phyloP scores from a whole-genome alignment of 2,329 filamentous ascomycete genomes.

The Scorias spongiosa region DNA sequence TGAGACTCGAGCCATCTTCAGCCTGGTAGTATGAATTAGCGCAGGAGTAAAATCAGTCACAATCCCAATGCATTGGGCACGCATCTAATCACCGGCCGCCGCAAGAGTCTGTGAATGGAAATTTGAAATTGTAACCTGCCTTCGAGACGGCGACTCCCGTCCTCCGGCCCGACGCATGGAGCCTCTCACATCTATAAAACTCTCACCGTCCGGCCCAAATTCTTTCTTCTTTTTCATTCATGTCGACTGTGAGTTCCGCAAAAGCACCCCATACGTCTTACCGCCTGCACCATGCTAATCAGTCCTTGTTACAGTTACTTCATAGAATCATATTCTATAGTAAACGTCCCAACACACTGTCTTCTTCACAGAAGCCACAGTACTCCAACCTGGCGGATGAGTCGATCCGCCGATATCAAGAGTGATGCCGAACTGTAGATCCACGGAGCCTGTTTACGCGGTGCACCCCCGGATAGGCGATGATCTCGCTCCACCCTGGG shows the following conservation, averaged over 20 bases:
- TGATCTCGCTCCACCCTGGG: constrained; percentile 19
- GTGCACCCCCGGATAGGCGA: constrained; percentile 15
- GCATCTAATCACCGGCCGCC: no score
- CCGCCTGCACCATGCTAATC: neutral
- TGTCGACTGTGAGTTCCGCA: neutral
- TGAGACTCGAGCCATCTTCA: no score
- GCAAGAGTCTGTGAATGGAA: no score
- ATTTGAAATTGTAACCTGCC: no score
- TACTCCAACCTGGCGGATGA: constrained; percentile 93
- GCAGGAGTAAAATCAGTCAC: no score
- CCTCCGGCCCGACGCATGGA: no score
- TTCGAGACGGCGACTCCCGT: no score
- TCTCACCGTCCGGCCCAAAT: no score
- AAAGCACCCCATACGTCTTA: neutral
- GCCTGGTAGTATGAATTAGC: no score
- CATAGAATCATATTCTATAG: constrained; percentile 94
- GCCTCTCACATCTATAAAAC: no score
- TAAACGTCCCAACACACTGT: constrained; percentile 73
- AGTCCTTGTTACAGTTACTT: constrained; percentile 6
- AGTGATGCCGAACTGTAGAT: constrained; percentile 48
- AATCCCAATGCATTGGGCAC: no score
- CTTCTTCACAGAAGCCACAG: constrained; percentile 85
- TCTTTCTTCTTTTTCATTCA: neutral
- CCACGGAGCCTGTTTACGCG: constrained; percentile 3
- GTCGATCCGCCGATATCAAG: constrained; percentile 67